phyloP scores from a whole-genome alignment of 1,284 basidiomycete genomes.

The Pascua sp. region DNA sequence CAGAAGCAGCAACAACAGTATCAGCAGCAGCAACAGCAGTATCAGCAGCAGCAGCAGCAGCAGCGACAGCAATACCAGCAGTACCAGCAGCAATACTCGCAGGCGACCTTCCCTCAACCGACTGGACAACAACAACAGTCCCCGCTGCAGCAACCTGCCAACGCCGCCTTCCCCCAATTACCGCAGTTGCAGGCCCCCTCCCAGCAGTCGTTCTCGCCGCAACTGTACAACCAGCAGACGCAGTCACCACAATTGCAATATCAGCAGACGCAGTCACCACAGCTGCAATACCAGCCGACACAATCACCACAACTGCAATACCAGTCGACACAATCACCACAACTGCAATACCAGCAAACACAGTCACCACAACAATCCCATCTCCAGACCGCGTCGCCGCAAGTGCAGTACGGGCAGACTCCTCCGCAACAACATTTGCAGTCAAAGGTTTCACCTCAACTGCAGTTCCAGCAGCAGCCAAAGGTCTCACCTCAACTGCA shows the following conservation, averaged over 20 bases:
- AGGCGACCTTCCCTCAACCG: too few relatives aligned
- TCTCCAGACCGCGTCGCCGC: not conserved
- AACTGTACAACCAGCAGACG: conserved; percentile 3
- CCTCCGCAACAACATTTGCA: conserved; percentile 6
- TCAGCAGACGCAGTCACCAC: not conserved
- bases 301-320: not conserved
- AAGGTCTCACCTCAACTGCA: too few relatives aligned
- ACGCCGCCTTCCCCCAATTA: not conserved
- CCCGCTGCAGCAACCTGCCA: conserved; percentile 2
- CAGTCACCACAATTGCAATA: not conserved
- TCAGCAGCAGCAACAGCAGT: too few relatives aligned
- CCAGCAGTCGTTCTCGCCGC: conserved; percentile 10
- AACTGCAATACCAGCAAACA: too few relatives aligned
- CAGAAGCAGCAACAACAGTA: not conserved
- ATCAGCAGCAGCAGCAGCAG: not conserved
- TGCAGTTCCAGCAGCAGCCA: not conserved
- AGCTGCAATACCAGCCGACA: conserved; percentile 1
- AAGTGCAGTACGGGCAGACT: conserved; percentile 1
- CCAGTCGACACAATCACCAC: too few relatives aligned
- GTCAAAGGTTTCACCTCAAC: not conserved
- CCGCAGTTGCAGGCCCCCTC: conserved; percentile 5
- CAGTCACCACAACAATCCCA: too few relatives aligned
- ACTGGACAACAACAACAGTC: conserved; percentile 1
- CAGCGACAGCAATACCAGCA: not conserved
- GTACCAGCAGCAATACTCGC: too few relatives aligned